Conservation (phyloP, 176 grass and related monocot genomes). For the Triticum timopheevii region DNA sequence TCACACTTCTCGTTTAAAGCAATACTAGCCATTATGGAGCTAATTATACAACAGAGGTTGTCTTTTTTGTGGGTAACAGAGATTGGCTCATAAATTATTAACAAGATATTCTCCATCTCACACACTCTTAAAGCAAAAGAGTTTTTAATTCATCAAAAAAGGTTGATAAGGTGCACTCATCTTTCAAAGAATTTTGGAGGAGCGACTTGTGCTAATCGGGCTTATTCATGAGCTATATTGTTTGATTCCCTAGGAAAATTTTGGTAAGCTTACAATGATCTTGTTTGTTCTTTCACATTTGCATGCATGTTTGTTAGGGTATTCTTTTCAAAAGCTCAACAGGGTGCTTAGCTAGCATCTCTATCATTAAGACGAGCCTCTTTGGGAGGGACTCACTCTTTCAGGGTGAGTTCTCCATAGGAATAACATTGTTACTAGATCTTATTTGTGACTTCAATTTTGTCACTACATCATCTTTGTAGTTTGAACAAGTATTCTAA, state of each 20-base stretch:
- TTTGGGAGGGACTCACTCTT: not conserved
- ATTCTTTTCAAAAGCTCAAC: not conserved
- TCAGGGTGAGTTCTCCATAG: not conserved
- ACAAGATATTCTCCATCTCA: no score
- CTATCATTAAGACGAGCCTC: not conserved
- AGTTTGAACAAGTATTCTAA: not conserved
- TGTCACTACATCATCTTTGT: not conserved
- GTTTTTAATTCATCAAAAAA: no score
- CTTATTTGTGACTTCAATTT: not conserved
- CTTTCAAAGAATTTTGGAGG: not conserved
- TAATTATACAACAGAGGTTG: no score
- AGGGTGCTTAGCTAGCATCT: not conserved
- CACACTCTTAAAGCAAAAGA: no score
- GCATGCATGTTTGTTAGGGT: not conserved
- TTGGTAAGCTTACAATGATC: not conserved
- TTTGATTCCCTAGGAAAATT: not conserved
- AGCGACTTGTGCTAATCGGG: not conserved
- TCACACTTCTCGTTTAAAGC: no score
- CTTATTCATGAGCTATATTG: not conserved
- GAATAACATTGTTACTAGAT: not conserved
- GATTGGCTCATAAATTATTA: no score
- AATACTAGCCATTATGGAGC: no score
- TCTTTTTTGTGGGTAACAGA: no score
- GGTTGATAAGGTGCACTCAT: no score
- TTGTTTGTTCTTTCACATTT: not conserved